A percentile compares a stretch with the other conserved stretches of the same genome.
phyloP scores from a whole-genome alignment of 1,139 yeast species.

The Zygoascus sp. region DNA sequence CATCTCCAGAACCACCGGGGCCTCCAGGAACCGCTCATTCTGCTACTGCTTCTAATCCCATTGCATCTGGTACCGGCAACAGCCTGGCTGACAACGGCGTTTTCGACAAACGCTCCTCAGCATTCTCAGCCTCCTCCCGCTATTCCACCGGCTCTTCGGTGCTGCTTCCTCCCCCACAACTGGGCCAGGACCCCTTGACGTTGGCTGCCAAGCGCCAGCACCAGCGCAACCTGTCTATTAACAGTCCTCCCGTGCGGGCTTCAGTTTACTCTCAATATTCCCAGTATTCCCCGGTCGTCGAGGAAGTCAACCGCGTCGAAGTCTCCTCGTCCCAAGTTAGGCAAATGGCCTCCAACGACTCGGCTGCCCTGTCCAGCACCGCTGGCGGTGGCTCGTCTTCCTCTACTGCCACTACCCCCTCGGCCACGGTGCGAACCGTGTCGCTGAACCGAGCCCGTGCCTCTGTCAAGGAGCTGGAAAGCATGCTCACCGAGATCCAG shows the following conservation, averaged over 20 bases:
- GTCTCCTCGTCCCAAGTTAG: slow-evolving; percentile 8
- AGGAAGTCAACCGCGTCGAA: slow-evolving; percentile 25
- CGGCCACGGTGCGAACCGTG: slow-evolving; percentile 10
- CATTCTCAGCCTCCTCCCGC: not conserved
- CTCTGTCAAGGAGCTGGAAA: slow-evolving; percentile 24
- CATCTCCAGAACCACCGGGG: not conserved
- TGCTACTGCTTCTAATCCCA: no score
- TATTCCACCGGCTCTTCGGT: slow-evolving; percentile 2
- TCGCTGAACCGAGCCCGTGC: slow-evolving; percentile 24
- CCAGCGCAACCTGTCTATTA: slow-evolving; percentile 11
- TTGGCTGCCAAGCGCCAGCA: slow-evolving; percentile 11
- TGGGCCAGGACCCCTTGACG: slow-evolving; percentile 9
- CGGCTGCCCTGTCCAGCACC: not conserved
- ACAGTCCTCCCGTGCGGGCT: slow-evolving; percentile 16
- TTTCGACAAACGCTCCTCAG: not conserved
- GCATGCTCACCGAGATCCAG: slow-evolving; percentile 24
- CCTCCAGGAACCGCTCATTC: not conserved
- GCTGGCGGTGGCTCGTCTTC: not conserved
- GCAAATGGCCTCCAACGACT: slow-evolving; percentile 5
- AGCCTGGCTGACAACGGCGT: not conserved
- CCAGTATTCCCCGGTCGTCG: slow-evolving; percentile 28
- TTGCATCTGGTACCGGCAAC: no score
- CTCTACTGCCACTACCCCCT: slow-evolving; percentile 7
- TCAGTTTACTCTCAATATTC: slow-evolving; percentile 25
- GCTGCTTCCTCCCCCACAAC: not conserved